Percentiles rank a stretch among this genome's conserved stretches.
These are phyloP conservation scores for Arctium lappa DNA, from an alignment of 129 eudicot species.

Conservation along the genomic window DNA sequence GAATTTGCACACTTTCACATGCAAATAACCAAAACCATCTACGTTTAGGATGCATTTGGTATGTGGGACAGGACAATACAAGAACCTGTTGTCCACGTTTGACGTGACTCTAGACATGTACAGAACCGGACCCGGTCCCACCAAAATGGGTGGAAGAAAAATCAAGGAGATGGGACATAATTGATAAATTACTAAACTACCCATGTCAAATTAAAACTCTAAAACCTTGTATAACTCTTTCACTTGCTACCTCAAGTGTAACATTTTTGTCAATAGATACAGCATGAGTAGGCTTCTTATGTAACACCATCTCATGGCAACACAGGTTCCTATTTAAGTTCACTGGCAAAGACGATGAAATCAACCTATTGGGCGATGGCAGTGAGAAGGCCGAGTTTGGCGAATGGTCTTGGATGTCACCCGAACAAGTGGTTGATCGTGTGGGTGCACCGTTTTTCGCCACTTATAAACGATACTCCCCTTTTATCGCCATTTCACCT, in stretches of 20 bases:
- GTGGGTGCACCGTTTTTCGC: constrained; percentile 41
- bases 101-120: background rate
- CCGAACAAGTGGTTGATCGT: constrained; percentile 66
- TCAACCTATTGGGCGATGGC: constrained; percentile 91
- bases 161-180: background rate
- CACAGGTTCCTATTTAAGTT: constrained; percentile 81
- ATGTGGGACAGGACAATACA: background rate
- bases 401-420: constrained; percentile 93
- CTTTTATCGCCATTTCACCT: background rate
- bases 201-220: background rate
- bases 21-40: background rate
- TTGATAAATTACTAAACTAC: background rate
- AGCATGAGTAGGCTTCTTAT: background rate
- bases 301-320: background rate
- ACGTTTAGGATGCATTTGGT: background rate
- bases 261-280: background rate
- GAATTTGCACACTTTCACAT: constrained; percentile 3
- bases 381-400: constrained; percentile 95
- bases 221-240: background rate
- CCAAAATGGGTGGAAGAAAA: background rate
- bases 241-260: background rate
- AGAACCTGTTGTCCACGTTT: background rate
- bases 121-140: background rate
- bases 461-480: too few relatives aligned
- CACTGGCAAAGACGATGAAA: constrained; percentile 82